A percentile compares a stretch with the other conserved stretches of the same genome.
These are phyloP conservation scores for Vitis hybrid DNA, from an alignment of 177 flowering plant species.

Conservation along the genomic window DNA sequence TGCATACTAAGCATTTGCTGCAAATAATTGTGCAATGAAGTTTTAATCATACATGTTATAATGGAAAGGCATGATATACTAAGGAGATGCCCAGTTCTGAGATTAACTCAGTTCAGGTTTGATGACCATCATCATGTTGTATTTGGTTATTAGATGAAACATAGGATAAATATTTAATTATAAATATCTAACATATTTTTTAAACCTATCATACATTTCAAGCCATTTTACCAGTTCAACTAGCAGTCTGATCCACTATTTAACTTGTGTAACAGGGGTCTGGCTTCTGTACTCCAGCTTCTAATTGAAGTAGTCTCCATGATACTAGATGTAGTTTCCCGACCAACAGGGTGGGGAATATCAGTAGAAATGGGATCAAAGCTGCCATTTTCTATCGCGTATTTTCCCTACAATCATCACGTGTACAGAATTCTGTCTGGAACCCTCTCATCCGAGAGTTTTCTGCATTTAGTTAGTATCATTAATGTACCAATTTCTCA, in stretches of 20 bases:
- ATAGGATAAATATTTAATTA: no score
- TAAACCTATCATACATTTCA: neutral
- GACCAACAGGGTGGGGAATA: conserved; percentile 74
- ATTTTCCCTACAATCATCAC: conserved; percentile 46
- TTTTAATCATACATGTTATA: no score
- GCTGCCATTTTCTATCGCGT: conserved; percentile 69
- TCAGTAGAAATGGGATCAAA: conserved; percentile 52
- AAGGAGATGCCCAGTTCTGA: no score
- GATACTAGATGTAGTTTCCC: conserved; percentile 48
- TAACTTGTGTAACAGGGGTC: conserved; percentile 54
- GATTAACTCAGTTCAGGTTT: no score
- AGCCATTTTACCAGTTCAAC: conserved; percentile 1
- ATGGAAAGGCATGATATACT: no score
- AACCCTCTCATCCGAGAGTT: conserved; percentile 41
- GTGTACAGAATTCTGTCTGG: conserved; percentile 49
- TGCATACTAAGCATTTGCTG: no score
- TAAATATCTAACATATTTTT: neutral
- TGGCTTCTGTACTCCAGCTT: conserved; percentile 51
- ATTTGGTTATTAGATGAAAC: no score
- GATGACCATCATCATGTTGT: no score
- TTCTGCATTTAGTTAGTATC: conserved; percentile 42
- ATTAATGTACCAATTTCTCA: conserved; percentile 15
- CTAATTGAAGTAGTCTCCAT: conserved; percentile 39
- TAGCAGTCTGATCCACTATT: conserved; percentile 1
- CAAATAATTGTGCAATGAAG: no score